Percentiles rank a stretch among this genome's conserved stretches.
Evolutionary conservation across 495 filamentous ascomycete species (phyloP).

Genomic region (Hypoxylon rickii): DNA sequence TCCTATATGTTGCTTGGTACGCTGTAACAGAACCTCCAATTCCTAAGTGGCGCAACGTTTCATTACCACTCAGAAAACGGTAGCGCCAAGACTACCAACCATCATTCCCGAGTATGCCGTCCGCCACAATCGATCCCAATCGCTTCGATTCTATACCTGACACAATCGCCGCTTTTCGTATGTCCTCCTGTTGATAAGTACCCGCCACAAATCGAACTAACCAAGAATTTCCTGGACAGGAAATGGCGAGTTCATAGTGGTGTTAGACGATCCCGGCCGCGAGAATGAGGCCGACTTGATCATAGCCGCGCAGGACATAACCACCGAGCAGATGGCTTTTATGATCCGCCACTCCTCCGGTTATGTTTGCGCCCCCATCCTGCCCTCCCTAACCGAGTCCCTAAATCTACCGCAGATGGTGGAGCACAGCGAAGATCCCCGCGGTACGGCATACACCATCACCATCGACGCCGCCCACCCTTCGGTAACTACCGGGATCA

Average conservation of each 20-base stretch:
- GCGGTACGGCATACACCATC: slow-evolving; percentile 90
- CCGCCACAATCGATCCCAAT: slow-evolving; percentile 46
- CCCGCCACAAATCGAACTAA: slow-evolving; percentile 6
- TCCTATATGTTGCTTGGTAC: background rate
- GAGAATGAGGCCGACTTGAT: slow-evolving; percentile 99
- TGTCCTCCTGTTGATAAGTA: slow-evolving; percentile 39
- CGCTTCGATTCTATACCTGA: slow-evolving; percentile 87
- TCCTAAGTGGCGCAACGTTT: background rate
- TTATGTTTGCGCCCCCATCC: slow-evolving; percentile 84
- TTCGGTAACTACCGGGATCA: slow-evolving; percentile 85
- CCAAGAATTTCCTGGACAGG: slow-evolving; percentile 49
- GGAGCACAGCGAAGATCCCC: slow-evolving; percentile 75
- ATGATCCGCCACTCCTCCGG: slow-evolving; percentile 90
- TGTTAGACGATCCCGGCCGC: slow-evolving; percentile 85
- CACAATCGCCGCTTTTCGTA: slow-evolving; percentile 81
- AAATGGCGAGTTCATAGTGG: slow-evolving; percentile 91
- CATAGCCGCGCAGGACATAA: slow-evolving; percentile 85
- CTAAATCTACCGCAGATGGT: slow-evolving; percentile 93
- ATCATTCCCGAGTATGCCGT: too few species aligned
- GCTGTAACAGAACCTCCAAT: slow-evolving; percentile 8
- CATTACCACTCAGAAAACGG: background rate
- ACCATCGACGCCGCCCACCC: slow-evolving; percentile 76
- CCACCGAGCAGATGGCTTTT: slow-evolving; percentile 90
- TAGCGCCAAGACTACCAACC: too few species aligned
- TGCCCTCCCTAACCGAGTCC: slow-evolving; percentile 63